These are phyloP conservation scores for Coelastrella sp. DNA, from an alignment of 139 green algal species.

Conservation along the genomic window DNA sequence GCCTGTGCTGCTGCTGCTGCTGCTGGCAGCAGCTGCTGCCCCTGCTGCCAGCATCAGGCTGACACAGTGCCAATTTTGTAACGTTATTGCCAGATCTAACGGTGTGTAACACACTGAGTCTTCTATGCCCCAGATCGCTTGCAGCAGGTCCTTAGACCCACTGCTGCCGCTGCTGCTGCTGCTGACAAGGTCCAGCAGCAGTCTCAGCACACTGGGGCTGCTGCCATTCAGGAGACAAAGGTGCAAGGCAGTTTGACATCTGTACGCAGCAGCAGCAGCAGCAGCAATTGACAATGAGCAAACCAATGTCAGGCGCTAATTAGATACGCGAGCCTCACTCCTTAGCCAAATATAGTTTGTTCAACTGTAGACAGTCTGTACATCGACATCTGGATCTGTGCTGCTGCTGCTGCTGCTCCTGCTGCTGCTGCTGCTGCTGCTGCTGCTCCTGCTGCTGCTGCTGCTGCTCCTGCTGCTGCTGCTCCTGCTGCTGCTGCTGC, in stretches of 20 bases:
- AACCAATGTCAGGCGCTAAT: too few relatives aligned
- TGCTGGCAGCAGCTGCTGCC: not conserved
- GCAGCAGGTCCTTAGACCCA: too few relatives aligned
- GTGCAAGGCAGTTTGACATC: conserved; percentile 9
- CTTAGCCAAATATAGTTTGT: not conserved
- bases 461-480: too few relatives aligned
- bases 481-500: not conserved
- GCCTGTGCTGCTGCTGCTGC: conserved; percentile 24
- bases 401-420: not conserved
- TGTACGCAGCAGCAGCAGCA: not conserved
- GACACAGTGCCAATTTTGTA: conserved; percentile 4
- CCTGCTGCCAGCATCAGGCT: conserved; percentile 7
- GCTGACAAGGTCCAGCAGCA: not conserved
- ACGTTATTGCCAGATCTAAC: not conserved
- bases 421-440: too few relatives aligned
- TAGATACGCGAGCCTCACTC: not conserved
- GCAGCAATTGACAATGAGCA: too few relatives aligned
- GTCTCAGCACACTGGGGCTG: not conserved
- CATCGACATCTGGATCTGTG: not conserved
- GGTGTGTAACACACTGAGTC: not conserved
- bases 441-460: too few relatives aligned
- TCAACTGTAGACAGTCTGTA: not conserved
- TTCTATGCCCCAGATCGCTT: not conserved
- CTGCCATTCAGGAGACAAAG: not conserved
- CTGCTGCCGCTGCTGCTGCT: conserved; percentile 20